phyloP scores from a whole-genome alignment of 2,329 filamentous ascomycete species.

The Claviceps sorghi region DNA sequence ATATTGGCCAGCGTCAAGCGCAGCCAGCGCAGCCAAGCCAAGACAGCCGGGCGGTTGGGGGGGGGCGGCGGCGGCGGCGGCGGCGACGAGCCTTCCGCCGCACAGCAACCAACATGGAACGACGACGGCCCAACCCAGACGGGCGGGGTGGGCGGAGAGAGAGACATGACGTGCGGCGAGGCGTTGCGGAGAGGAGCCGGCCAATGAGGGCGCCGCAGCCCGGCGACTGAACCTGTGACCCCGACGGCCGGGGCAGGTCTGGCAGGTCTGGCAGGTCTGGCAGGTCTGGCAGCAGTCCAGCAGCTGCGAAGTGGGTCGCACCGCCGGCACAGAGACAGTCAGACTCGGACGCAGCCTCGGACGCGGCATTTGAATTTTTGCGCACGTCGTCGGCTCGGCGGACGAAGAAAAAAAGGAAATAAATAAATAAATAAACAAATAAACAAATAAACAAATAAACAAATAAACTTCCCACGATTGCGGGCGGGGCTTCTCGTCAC shows the following conservation, averaged over 20 bases:
- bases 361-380: too few species aligned
- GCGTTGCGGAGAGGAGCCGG: background rate
- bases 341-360: background rate
- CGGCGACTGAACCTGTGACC: background rate
- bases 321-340: background rate
- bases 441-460: too few species aligned
- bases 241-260: background rate
- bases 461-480: too few species aligned
- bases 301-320: background rate
- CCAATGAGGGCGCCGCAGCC: background rate
- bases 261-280: too few species aligned
- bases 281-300: background rate
- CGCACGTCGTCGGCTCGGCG: too few species aligned
- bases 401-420: too few species aligned
- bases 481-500: background rate
- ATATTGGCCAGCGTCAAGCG: background rate
- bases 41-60: background rate
- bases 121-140: background rate
- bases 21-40: too few species aligned
- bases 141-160: background rate
- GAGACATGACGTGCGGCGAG: slow-evolving; percentile 1
- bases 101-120: too few species aligned
- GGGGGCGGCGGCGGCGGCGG: too few species aligned
- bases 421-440: too few species aligned
- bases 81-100: background rate